phyloP scores from a whole-genome alignment of 2,329 filamentous ascomycete genomes.

The Fonsecaea monophora region DNA sequence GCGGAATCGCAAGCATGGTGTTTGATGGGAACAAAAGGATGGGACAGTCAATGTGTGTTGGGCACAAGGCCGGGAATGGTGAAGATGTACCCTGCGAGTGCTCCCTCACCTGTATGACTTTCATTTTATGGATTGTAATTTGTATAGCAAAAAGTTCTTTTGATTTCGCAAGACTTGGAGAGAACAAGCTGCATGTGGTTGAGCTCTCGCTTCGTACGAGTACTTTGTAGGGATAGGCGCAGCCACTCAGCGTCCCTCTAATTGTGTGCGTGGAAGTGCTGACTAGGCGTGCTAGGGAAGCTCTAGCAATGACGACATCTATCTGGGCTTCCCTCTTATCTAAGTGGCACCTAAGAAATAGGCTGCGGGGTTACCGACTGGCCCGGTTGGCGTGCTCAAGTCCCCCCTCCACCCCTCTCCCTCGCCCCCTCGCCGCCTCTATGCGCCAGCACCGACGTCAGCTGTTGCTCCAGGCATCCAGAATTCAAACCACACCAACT shows the following conservation, averaged over 20 bases:
- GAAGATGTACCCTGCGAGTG: constrained; percentile 13
- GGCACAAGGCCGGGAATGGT: background rate
- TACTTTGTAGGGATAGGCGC: too few species aligned
- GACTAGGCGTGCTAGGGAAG: too few species aligned
- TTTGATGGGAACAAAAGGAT: constrained; percentile 21
- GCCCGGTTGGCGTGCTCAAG: background rate
- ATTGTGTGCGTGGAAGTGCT: too few species aligned
- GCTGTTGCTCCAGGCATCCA: constrained; percentile 30
- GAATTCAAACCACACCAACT: constrained; percentile 24
- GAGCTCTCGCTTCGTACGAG: background rate
- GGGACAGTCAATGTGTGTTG: background rate
- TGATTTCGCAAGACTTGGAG: background rate
- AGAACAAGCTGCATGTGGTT: background rate
- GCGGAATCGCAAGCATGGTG: constrained; percentile 27
- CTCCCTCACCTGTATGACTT: background rate
- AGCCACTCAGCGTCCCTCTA: too few species aligned
- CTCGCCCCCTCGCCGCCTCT: background rate
- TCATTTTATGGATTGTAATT: constrained; percentile 4
- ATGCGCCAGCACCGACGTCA: constrained; percentile 19
- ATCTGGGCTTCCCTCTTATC: too few species aligned
- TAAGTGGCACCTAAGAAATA: background rate
- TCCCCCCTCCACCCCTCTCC: background rate
- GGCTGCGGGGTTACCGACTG: background rate
- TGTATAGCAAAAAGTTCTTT: constrained; percentile 31
- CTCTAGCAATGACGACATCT: too few species aligned